Conservation (phyloP, 139 green algal species). For the Axilococcus clingmanii region DNA sequence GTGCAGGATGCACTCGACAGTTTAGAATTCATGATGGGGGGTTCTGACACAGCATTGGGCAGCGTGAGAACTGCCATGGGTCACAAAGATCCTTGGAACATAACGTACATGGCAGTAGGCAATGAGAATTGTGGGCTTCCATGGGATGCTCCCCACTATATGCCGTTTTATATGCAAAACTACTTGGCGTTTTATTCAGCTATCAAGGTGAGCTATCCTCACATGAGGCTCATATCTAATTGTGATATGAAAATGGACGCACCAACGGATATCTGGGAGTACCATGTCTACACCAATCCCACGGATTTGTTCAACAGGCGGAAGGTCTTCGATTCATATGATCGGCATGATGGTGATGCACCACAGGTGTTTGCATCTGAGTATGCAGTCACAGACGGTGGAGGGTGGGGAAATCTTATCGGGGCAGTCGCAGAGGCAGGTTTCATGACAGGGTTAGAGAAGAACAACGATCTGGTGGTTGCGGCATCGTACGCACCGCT, state of each 20-base stretch:
- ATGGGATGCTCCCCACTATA: too few species aligned
- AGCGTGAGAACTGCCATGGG: constrained; percentile 46
- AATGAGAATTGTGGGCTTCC: constrained; percentile 61
- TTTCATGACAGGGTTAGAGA: constrained; percentile 63
- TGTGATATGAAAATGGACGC: constrained; percentile 40
- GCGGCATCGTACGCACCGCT: constrained; percentile 56
- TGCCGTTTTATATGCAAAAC: constrained; percentile 30
- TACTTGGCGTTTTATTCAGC: constrained; percentile 40
- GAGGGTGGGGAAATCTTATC: constrained; percentile 2
- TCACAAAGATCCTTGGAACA: constrained; percentile 37
- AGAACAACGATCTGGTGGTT: constrained; percentile 38
- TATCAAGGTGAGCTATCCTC: constrained; percentile 28
- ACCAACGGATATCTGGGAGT: constrained; percentile 33
- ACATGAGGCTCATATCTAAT: constrained; percentile 44
- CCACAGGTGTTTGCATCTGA: constrained; percentile 5
- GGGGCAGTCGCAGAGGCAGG: constrained; percentile 52
- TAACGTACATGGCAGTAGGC: constrained; percentile 52
- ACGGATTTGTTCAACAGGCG: constrained; percentile 16
- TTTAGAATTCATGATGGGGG: constrained; percentile 47
- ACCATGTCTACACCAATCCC: constrained; percentile 39
- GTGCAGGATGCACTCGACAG: constrained; percentile 45
- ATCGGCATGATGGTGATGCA: neutral
- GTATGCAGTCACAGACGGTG: constrained; percentile 5
- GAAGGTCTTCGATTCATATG: constrained; percentile 7
- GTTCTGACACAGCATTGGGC: constrained; percentile 34